A percentile compares a stretch with the other conserved stretches of the same genome.
Conservation (phyloP, 129 eudicot species). For the Silybum marianum region DNA sequence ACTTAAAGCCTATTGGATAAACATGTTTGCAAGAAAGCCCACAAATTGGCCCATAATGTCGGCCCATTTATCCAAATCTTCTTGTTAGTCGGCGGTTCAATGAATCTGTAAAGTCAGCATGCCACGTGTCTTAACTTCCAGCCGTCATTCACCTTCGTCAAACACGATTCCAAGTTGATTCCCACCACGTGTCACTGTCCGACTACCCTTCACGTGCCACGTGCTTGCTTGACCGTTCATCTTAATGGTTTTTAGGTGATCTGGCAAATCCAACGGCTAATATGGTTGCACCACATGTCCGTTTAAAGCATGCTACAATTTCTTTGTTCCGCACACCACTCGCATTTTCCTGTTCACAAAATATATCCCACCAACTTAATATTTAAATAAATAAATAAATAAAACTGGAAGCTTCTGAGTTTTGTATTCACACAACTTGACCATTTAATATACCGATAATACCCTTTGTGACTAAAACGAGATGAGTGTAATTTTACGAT, state of each 20-base stretch:
- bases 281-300: constrained; percentile 8
- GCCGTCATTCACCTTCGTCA: constrained; percentile 9
- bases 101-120: constrained; percentile 12
- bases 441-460: background rate
- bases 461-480: background rate
- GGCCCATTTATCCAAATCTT: background rate
- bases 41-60: background rate
- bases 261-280: constrained; percentile 20
- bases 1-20: background rate
- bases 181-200: constrained; percentile 23
- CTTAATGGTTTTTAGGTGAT: background rate
- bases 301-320: constrained; percentile 1
- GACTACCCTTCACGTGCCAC: constrained; percentile 28
- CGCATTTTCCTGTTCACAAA: constrained; percentile 28
- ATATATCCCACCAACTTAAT: constrained; percentile 20
- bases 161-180: constrained; percentile 15
- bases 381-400: background rate
- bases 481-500: no score
- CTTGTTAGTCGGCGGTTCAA: background rate
- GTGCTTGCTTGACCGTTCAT: constrained; percentile 21
- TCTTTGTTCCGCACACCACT: background rate
- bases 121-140: constrained; percentile 18
- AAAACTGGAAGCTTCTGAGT: constrained; percentile 10
- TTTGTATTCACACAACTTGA: background rate
- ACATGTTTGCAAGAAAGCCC: background rate